phyloP scores from a whole-genome alignment of 1,284 basidiomycete species.

The Coniferiporia weirii region DNA sequence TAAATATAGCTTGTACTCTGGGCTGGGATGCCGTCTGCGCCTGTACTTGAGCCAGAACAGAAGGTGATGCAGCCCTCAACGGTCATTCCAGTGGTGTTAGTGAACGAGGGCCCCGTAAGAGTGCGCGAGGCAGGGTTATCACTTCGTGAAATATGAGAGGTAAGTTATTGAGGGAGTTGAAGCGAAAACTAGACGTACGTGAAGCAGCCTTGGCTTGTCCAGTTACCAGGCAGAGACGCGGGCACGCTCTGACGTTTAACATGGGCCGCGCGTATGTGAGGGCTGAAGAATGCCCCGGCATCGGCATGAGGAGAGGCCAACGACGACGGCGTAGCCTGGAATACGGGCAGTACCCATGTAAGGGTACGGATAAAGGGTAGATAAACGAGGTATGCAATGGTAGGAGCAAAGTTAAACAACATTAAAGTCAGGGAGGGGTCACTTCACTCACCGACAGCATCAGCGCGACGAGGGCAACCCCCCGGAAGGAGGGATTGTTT shows the following conservation, averaged over 20 bases:
- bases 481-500: neutral
- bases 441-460: neutral
- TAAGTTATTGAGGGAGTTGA: neutral
- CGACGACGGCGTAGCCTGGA: neutral
- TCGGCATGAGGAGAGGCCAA: slow-evolving; percentile 9
- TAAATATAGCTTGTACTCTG: slow-evolving; percentile 19
- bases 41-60: slow-evolving; percentile 19
- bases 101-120: slow-evolving; percentile 16
- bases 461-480: neutral
- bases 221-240: slow-evolving; percentile 15
- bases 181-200: slow-evolving; percentile 12
- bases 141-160: slow-evolving; percentile 6
- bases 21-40: slow-evolving; percentile 7
- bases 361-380: neutral
- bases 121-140: slow-evolving; percentile 20
- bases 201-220: slow-evolving; percentile 22
- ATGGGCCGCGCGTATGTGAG: slow-evolving; percentile 5
- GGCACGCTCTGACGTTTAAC: slow-evolving; percentile 16
- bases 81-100: slow-evolving; percentile 20
- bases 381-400: neutral
- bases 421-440: too few species aligned
- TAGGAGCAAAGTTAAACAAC: too few species aligned
- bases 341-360: neutral
- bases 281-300: neutral
- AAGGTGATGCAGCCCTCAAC: slow-evolving; percentile 21